phyloP scores from a whole-genome alignment of 2,329 filamentous ascomycete genomes.

The Claviceps humidiphila region DNA sequence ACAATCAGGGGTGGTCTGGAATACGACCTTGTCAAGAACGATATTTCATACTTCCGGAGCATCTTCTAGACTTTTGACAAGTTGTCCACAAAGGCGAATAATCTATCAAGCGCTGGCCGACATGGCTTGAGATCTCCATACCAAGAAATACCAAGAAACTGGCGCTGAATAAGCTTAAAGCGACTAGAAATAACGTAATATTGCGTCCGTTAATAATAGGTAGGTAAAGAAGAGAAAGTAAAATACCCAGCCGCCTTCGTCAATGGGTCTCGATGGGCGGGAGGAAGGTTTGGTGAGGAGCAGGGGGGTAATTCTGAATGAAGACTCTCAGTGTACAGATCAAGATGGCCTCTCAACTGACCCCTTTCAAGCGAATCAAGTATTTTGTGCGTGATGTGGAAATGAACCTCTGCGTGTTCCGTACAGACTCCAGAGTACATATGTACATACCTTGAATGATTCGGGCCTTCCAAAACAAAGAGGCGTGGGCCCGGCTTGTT shows the following conservation, averaged over 20 bases:
- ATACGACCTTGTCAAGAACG: background rate
- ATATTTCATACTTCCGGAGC: background rate
- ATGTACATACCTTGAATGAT: background rate
- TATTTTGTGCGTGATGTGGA: no score
- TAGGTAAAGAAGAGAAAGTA: no score
- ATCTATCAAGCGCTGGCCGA: background rate
- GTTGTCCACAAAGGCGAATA: background rate
- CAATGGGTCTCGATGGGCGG: background rate
- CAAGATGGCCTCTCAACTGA: no score
- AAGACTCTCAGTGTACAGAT: no score
- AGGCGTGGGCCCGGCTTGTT: background rate
- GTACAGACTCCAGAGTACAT: no score
- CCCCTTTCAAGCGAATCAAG: no score
- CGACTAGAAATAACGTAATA: background rate
- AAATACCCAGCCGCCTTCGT: background rate
- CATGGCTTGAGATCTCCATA: background rate
- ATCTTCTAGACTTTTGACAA: background rate
- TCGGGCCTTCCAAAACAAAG: slow-evolving; percentile 2
- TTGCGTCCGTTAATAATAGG: background rate
- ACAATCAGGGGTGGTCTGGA: background rate
- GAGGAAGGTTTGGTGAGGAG: no score
- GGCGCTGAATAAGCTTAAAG: background rate
- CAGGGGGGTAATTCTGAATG: no score
- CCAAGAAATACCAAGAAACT: background rate
- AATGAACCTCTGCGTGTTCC: no score